phyloP scores from a whole-genome alignment of 495 filamentous ascomycete genomes.

The Glonium stellatum region DNA sequence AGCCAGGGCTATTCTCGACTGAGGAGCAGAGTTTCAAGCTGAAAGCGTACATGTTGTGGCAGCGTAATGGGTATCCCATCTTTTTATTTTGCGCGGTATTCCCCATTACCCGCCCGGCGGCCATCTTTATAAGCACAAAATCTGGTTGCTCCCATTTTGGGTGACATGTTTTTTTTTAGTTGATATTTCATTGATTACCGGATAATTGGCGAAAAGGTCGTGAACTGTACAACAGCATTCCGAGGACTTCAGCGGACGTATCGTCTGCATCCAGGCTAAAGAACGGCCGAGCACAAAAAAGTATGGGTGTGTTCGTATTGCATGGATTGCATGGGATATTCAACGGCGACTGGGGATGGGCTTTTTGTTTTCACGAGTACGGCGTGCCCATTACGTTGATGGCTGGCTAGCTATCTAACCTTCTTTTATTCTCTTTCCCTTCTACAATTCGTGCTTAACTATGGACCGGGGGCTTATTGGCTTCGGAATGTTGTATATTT shows the following conservation, averaged over 20 bases:
- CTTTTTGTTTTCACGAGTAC: conserved; percentile 8
- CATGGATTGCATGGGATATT: conserved; percentile 12
- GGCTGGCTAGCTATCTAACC: too few species aligned
- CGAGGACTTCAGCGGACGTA: neutral
- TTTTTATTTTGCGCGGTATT: neutral
- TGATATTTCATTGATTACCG: neutral
- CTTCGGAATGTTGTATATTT: too few species aligned
- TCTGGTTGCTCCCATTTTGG: neutral
- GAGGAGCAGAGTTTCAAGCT: neutral
- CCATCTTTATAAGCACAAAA: neutral
- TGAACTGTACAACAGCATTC: conserved; percentile 14
- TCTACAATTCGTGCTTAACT: too few species aligned
- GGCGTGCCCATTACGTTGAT: too few species aligned
- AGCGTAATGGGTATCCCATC: neutral
- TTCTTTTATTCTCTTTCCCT: too few species aligned
- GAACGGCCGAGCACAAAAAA: conserved; percentile 13
- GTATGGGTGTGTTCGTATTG: conserved; percentile 20
- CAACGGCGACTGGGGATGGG: conserved; percentile 1
- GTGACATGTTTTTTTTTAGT: neutral
- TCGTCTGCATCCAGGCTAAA: conserved; percentile 15
- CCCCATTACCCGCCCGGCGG: neutral
- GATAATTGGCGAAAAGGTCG: neutral
- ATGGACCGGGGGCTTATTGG: too few species aligned
- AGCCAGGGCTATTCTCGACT: neutral
- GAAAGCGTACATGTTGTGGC: neutral